Evolutionary conservation across 2,329 filamentous ascomycete genomes (phyloP).

Genomic region (Hypoxylon rubiginosum): DNA sequence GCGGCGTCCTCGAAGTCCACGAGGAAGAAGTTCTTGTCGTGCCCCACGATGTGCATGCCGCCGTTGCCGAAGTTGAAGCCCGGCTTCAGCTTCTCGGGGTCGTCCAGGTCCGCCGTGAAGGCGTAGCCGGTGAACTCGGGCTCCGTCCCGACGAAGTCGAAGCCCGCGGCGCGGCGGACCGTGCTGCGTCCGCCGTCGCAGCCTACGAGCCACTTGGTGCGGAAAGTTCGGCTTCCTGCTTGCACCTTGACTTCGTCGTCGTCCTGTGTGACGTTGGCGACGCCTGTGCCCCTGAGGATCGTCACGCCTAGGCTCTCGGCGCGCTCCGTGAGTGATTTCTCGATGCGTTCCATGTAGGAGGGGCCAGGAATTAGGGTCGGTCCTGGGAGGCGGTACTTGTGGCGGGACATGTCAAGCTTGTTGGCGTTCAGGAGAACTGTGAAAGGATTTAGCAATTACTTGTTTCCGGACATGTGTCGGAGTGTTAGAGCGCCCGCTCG

Average conservation of each 20-base stretch:
- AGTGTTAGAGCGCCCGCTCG: too few relatives aligned
- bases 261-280: conserved; percentile 43
- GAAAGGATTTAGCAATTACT: too few relatives aligned
- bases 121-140: conserved; percentile 55
- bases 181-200: conserved; percentile 59
- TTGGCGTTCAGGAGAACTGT: conserved; percentile 44
- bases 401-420: conserved; percentile 48
- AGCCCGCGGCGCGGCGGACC: conserved; percentile 55
- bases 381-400: conserved; percentile 52
- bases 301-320: conserved; percentile 48
- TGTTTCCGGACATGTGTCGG: too few relatives aligned
- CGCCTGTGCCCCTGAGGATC: conserved; percentile 47
- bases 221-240: conserved; percentile 38
- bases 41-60: conserved; percentile 48
- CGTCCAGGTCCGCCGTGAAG: conserved; percentile 52
- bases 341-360: conserved; percentile 35
- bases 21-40: conserved; percentile 22
- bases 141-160: conserved; percentile 55
- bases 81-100: conserved; percentile 45
- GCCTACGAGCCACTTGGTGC: conserved; percentile 56
- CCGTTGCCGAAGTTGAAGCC: conserved; percentile 47
- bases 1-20: conserved; percentile 41
- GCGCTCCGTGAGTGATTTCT: conserved; percentile 35
- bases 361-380: conserved; percentile 44
- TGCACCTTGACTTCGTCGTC: conserved; percentile 43